Percentiles rank a stretch among this genome's conserved stretches.
phyloP scores from a whole-genome alignment of 1,284 basidiomycete genomes.

The Cronartium ribicola region DNA sequence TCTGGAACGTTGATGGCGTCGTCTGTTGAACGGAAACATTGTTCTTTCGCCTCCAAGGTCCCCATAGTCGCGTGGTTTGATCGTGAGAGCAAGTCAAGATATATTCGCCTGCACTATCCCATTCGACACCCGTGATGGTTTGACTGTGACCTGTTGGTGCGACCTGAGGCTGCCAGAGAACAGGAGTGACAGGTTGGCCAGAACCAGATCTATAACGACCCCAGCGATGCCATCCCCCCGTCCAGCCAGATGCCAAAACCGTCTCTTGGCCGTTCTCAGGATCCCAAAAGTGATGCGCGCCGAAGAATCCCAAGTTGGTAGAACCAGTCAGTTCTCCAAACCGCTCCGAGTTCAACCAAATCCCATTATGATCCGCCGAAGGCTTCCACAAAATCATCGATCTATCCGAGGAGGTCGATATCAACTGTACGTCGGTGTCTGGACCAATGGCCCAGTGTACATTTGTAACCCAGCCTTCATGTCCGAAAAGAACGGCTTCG shows the following conservation, averaged over 20 bases:
- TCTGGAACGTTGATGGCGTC: not conserved
- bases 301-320: slow-evolving; percentile 81
- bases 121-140: slow-evolving; percentile 69
- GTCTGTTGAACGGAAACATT: slow-evolving; percentile 27
- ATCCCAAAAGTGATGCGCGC: slow-evolving; percentile 63
- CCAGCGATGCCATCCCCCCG: slow-evolving; percentile 86
- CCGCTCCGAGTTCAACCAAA: slow-evolving; percentile 82
- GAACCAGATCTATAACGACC: slow-evolving; percentile 48
- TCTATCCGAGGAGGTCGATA: slow-evolving; percentile 86
- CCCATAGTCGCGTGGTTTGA: slow-evolving; percentile 84
- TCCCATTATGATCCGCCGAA: slow-evolving; percentile 45
- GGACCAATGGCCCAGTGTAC: slow-evolving; percentile 62
- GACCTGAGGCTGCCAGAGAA: slow-evolving; percentile 66
- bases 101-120: slow-evolving; percentile 79
- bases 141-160: slow-evolving; percentile 76
- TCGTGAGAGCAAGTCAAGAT: slow-evolving; percentile 73
- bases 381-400: slow-evolving; percentile 89
- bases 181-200: slow-evolving; percentile 49
- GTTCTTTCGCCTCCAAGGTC: slow-evolving; percentile 51
- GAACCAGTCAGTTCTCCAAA: slow-evolving; percentile 83
- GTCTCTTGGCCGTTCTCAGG: slow-evolving; percentile 58
- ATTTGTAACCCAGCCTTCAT: slow-evolving; percentile 84
- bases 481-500: slow-evolving; percentile 84
- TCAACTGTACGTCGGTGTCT: slow-evolving; percentile 57
- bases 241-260: slow-evolving; percentile 81